A percentile compares a stretch with the other conserved stretches of the same genome.
Evolutionary conservation across 192 early-diverging fungal species (phyloP).

Genomic region (Umbelopsis ramanniana): DNA sequence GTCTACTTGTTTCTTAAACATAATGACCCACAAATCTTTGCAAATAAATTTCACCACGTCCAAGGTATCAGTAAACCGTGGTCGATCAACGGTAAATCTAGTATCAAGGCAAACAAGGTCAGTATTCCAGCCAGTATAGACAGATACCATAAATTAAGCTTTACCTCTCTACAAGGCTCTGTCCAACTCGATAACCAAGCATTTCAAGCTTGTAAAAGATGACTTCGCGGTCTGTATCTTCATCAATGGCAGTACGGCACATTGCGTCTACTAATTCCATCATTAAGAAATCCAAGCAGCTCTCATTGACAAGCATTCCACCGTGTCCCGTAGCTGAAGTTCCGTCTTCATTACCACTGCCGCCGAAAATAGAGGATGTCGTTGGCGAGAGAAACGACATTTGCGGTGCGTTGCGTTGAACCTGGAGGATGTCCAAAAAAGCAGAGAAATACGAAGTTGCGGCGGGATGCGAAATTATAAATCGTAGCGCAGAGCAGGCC

Average conservation of each 20-base stretch:
- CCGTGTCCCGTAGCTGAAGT: constrained; percentile 5
- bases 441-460: neutral
- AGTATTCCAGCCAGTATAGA: too few species aligned
- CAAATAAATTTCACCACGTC: constrained; percentile 99
- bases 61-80: constrained; percentile 90
- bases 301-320: constrained; percentile 60
- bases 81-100: constrained; percentile 84
- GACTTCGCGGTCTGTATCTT: constrained; percentile 81
- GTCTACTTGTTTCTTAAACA: constrained; percentile 98
- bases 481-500: too few species aligned
- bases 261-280: constrained; percentile 79
- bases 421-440: neutral
- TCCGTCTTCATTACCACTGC: constrained; percentile 12
- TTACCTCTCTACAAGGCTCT: constrained; percentile 82
- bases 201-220: constrained; percentile 91
- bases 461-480: neutral
- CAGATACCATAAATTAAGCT: neutral
- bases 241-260: constrained; percentile 57
- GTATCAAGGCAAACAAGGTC: neutral
- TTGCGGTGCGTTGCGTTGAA: neutral
- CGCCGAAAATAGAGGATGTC: constrained; percentile 13
- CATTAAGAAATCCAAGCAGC: constrained; percentile 72
- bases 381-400: constrained; percentile 15
- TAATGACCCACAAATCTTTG: constrained; percentile 94
- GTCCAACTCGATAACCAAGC: constrained; percentile 89